Percentiles rank a stretch among this genome's conserved stretches.
These are phyloP conservation scores for Grifola frondosa DNA, from an alignment of 1,284 basidiomycete species.

Conservation along the genomic window DNA sequence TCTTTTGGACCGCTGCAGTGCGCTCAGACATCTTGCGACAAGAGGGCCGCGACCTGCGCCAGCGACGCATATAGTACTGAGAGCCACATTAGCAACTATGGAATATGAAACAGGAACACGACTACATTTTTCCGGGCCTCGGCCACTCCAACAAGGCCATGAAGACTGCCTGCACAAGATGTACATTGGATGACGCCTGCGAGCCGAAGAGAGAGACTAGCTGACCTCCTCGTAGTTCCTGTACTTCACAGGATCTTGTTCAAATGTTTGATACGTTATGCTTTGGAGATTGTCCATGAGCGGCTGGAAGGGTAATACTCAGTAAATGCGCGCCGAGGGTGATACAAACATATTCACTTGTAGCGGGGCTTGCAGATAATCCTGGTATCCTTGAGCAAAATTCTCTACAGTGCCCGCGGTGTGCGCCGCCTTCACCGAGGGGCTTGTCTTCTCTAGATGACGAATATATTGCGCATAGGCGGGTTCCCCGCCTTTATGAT, in stretches of 20 bases:
- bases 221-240: constrained; percentile 88
- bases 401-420: constrained; percentile 77
- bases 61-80: constrained; percentile 83
- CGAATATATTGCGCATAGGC: constrained; percentile 92
- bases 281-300: constrained; percentile 97
- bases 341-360: constrained; percentile 50
- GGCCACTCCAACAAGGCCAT: constrained; percentile 78
- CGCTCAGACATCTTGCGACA: constrained; percentile 83
- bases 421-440: constrained; percentile 55
- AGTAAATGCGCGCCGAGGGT: neutral
- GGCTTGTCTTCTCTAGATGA: constrained; percentile 78
- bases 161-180: constrained; percentile 65
- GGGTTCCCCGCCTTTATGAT: constrained; percentile 77
- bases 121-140: constrained; percentile 57
- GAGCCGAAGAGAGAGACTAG: too few species aligned
- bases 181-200: constrained; percentile 6
- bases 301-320: constrained; percentile 52
- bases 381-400: constrained; percentile 91
- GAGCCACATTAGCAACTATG: constrained; percentile 6
- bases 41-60: constrained; percentile 96
- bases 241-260: constrained; percentile 98
- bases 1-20: constrained; percentile 69
- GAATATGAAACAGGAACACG: constrained; percentile 1
- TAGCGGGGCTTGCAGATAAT: constrained; percentile 93
- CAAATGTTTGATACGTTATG: constrained; percentile 96